Conservation (phyloP, 495 filamentous ascomycete species). For the Penicillium dipodomyicola region DNA sequence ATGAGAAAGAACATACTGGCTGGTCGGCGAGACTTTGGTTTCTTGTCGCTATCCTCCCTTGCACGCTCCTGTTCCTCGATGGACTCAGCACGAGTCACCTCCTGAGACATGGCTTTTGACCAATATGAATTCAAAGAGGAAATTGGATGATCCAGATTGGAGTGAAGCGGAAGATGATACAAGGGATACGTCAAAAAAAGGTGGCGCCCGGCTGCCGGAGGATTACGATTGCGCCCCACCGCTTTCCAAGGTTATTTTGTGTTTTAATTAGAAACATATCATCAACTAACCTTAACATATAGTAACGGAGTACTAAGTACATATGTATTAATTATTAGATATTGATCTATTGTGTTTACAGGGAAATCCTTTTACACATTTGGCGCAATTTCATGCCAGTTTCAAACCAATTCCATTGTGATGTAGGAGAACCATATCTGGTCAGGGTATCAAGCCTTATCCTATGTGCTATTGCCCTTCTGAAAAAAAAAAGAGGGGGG, state of each 20-base stretch:
- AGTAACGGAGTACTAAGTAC: not conserved
- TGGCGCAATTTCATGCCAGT: not conserved
- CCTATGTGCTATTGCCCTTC: constrained; percentile 16
- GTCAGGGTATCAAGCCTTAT: constrained; percentile 32
- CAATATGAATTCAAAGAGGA: constrained; percentile 12
- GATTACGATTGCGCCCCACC: constrained; percentile 20
- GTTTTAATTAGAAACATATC: constrained; percentile 9
- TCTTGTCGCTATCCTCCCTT: constrained; percentile 58
- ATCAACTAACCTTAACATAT: too few species aligned
- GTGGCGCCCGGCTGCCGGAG: constrained; percentile 24
- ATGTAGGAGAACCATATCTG: constrained; percentile 24
- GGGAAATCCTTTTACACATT: not conserved
- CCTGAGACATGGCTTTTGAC: constrained; percentile 45
- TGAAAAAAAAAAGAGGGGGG: not conserved
- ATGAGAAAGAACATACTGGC: constrained; percentile 58
- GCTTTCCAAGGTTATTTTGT: not conserved
- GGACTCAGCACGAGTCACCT: constrained; percentile 45
- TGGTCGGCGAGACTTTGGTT: constrained; percentile 80
- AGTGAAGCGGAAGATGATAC: constrained; percentile 5
- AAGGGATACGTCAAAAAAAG: constrained; percentile 33
- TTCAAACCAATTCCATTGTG: not conserved
- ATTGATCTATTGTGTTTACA: too few species aligned
- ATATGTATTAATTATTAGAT: too few species aligned
- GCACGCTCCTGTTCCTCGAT: constrained; percentile 49
- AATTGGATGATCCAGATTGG: not conserved